Evolutionary conservation across 306 rosid genomes (phyloP).

Genomic region (Pueraria montana): DNA sequence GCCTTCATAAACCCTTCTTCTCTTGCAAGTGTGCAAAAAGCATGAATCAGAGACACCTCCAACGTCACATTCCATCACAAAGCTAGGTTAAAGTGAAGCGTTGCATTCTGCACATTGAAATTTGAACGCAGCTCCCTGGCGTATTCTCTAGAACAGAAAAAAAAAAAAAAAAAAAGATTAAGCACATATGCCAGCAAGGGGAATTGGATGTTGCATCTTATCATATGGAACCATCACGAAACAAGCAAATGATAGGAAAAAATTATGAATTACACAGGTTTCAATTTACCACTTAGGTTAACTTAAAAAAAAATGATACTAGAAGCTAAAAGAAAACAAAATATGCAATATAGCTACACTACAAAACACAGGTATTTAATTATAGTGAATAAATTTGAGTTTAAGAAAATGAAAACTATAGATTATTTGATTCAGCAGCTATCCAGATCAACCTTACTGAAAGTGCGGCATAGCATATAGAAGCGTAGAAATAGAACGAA

Average conservation of each 20-base stretch:
- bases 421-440: neutral
- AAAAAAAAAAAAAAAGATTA: neutral
- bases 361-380: neutral
- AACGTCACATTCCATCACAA: conserved; percentile 55
- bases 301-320: neutral
- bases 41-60: conserved; percentile 50
- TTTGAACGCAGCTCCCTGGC: conserved; percentile 27
- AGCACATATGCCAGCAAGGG: conserved; percentile 4
- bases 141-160: conserved; percentile 18
- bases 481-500: neutral
- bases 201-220: neutral
- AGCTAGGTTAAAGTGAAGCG: conserved; percentile 40
- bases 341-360: neutral
- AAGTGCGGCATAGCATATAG: conserved; percentile 6
- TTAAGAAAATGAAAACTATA: neutral
- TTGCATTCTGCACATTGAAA: conserved; percentile 33
- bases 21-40: conserved; percentile 52
- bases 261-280: neutral
- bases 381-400: neutral
- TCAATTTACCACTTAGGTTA: neutral
- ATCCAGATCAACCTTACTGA: neutral
- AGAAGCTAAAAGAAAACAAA: neutral
- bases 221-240: neutral
- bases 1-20: conserved; percentile 58
- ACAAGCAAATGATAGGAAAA: neutral